These are phyloP conservation scores for Eucalyptus regnans DNA, from an alignment of 345 rosid species.

Conservation along the genomic window DNA sequence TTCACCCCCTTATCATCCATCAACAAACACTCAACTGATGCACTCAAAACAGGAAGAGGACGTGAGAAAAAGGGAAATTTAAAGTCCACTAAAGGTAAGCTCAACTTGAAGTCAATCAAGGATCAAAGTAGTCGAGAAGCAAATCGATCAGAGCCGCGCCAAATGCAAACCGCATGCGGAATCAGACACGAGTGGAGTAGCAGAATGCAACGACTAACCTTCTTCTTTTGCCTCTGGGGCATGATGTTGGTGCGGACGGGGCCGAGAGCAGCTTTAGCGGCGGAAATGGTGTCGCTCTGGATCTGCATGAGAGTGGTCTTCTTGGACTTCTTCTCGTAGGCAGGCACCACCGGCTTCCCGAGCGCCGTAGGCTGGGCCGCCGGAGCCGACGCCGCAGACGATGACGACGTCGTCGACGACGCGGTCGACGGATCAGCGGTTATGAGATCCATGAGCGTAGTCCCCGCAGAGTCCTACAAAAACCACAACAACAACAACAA, in stretches of 20 bases:
- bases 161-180: neutral
- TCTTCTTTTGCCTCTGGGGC: constrained; percentile 63
- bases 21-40: neutral
- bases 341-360: constrained; percentile 30
- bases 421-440: constrained; percentile 63
- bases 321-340: constrained; percentile 70
- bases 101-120: neutral
- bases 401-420: constrained; percentile 20
- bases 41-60: neutral
- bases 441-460: constrained; percentile 96
- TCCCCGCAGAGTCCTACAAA: constrained; percentile 74
- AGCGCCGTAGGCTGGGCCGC: constrained; percentile 23
- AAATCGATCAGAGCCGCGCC: neutral
- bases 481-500: neutral
- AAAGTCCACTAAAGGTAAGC: neutral
- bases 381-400: constrained; percentile 12
- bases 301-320: constrained; percentile 80
- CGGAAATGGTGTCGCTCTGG: constrained; percentile 86
- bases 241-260: constrained; percentile 65
- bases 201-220: constrained; percentile 1
- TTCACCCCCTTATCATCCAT: neutral
- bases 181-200: neutral
- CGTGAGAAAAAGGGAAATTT: neutral
- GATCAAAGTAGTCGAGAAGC: neutral
- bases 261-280: constrained; percentile 75